These are phyloP conservation scores for Ormosia emarginata DNA, from an alignment of 306 rosid species.

Conservation along the genomic window DNA sequence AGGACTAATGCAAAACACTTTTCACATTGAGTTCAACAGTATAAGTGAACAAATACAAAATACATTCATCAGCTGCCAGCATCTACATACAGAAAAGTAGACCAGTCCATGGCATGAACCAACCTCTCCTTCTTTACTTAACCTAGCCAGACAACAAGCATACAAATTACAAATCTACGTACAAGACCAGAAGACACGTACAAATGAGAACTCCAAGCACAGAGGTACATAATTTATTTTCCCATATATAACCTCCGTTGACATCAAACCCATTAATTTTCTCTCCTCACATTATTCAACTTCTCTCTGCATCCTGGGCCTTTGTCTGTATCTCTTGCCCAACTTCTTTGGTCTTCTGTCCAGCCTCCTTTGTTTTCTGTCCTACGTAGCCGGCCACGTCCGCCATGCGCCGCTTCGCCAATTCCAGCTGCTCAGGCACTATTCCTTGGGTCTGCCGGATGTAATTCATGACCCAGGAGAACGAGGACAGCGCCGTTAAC, in stretches of 20 bases:
- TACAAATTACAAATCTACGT: conserved; percentile 25
- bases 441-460: conserved; percentile 40
- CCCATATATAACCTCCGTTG: not conserved
- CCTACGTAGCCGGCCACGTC: conserved; percentile 58
- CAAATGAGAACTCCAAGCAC: not conserved
- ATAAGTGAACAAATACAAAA: not conserved
- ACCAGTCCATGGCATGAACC: not conserved
- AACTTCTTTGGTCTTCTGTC: conserved; percentile 37
- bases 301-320: conserved; percentile 54
- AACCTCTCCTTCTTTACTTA: not conserved
- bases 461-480: conserved; percentile 62
- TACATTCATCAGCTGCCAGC: not conserved
- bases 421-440: conserved; percentile 52
- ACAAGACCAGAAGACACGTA: conserved; percentile 26
- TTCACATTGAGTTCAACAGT: conserved; percentile 10
- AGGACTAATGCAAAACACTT: not conserved
- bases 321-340: conserved; percentile 76
- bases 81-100: not conserved
- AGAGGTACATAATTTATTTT: not conserved
- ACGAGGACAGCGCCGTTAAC: conserved; percentile 64
- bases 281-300: not conserved
- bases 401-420: conserved; percentile 43
- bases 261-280: conserved; percentile 8
- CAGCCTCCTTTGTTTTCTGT: conserved; percentile 73
- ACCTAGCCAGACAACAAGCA: not conserved